These are phyloP conservation scores for Suhomyces faveliae DNA, from an alignment of 805 yeast species.

Conservation along the genomic window DNA sequence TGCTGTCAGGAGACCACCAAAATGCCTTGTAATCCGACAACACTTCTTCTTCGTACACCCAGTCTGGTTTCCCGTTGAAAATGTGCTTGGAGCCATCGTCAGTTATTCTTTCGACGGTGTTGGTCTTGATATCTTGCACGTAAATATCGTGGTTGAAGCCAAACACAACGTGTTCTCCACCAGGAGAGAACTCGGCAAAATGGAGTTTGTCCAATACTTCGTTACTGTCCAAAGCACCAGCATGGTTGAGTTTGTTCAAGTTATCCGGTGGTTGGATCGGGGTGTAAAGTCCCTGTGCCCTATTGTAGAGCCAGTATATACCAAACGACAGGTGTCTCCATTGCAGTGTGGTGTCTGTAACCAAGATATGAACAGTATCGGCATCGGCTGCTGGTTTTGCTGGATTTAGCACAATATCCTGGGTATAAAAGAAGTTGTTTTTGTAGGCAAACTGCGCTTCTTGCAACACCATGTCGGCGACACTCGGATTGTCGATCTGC, in stretches of 20 bases:
- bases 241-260: conserved; percentile 7
- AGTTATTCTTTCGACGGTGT: conserved; percentile 51
- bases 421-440: conserved; percentile 34
- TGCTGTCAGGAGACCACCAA: conserved; percentile 86
- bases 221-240: conserved; percentile 7
- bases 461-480: conserved; percentile 27
- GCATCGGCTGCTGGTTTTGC: conserved; percentile 41
- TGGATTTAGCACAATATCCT: conserved; percentile 38
- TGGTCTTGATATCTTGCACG: conserved; percentile 38
- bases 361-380: conserved; percentile 49
- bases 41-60: conserved; percentile 95
- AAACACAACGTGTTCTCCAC: conserved; percentile 61
- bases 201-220: conserved; percentile 25
- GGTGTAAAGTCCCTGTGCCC: conserved; percentile 22
- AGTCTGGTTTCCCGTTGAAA: conserved; percentile 87
- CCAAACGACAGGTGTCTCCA: conserved; percentile 42
- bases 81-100: conserved; percentile 66
- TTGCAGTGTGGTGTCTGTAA: conserved; percentile 47
- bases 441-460: conserved; percentile 38
- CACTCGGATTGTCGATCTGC: conserved; percentile 26
- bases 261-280: conserved; percentile 33
- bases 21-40: conserved; percentile 64
- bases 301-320: conserved; percentile 37
- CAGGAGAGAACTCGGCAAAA: conserved; percentile 71
- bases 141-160: conserved; percentile 71